Base-by-base conservation (phyloP, 2,329 filamentous ascomycete genomes). In the Pestalotiopsis sp. region DNA sequence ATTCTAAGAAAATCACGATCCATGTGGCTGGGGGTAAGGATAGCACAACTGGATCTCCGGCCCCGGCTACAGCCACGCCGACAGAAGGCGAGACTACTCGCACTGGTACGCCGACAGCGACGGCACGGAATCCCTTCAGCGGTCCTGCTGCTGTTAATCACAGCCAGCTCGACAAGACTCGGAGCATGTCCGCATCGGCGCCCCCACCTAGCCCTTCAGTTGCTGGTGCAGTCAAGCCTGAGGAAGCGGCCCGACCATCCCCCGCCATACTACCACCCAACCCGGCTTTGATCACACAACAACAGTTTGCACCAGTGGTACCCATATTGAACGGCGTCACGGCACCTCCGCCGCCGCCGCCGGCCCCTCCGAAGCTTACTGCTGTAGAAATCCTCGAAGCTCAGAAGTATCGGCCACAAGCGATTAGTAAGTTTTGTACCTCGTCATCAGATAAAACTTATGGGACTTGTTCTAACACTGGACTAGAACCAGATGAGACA, bases 1-100 rank as follows among this genome's bases (percentile, higher is more conserved):
- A 82, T 69, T 79, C 84, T 9, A 90, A 90, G 78, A 92, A 89
- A 77, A 90, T 95, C 67, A 95, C 91, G 23, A 88, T 94, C 63
- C 91, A 91, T 71, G 87, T 94, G 66, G 64, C 64, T 27, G 90
- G 89, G 73, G 87, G 85, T 52, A 87, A 87, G 74, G 85, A 84
- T 65, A 88, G 81, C 73, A 84, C 83, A 68, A 84, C 82, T 25
- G 86, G 83, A 55, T 89, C 88, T 31, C 87, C 87, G 6, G 82
- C 82, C n/a, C 81, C 78, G 2, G 75, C 73, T 60, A 78, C 78
- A 7, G 75, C 75, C 23, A 80, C 79, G 55, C 79, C 80, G 3
- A 75, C 72, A n/a, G 80, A 79, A 13, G 79, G 77, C 4, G 77
- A 77, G 12, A 63, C 66, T 23, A 72, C 77, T 49, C 81, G 79